A percentile compares a stretch with the other conserved stretches of the same genome.
Conservation (phyloP, 345 rosid genomes). For the Dimocarpus longan region DNA sequence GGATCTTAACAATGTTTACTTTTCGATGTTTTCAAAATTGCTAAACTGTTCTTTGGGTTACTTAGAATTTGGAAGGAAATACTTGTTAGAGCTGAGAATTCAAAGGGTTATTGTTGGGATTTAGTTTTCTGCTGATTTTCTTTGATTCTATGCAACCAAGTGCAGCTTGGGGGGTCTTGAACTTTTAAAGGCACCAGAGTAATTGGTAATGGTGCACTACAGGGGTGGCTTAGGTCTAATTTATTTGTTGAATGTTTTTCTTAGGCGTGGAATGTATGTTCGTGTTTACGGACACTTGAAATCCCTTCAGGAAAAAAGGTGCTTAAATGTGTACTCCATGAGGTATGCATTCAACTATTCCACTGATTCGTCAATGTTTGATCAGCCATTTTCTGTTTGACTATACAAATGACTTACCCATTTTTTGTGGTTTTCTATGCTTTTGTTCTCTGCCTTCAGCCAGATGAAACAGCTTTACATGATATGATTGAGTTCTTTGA, state of each 20-base stretch:
- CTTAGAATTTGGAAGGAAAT: not conserved
- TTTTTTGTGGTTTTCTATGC: not conserved
- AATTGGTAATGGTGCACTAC: not conserved
- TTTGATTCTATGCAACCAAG: not conserved
- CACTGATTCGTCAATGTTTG: not conserved
- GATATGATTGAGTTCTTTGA: not conserved
- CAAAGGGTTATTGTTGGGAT: not conserved
- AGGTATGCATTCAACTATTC: conserved; percentile 44
- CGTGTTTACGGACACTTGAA: conserved; percentile 83
- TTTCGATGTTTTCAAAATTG: not conserved
- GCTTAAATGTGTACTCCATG: conserved; percentile 69
- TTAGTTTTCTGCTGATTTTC: conserved; percentile 2
- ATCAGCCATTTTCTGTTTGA: not conserved
- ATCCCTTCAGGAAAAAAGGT: conserved; percentile 71
- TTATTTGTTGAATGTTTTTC: not conserved
- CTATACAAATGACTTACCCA: not conserved
- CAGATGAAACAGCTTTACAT: not conserved
- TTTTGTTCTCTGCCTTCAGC: not conserved
- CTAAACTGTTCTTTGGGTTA: not conserved
- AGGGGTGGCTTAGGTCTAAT: conserved; percentile 8
- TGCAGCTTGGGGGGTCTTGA: not conserved
- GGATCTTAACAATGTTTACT: not conserved
- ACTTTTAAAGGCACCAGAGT: not conserved
- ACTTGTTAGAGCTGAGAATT: not conserved
- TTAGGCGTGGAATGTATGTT: conserved; percentile 85